phyloP scores from a whole-genome alignment of 2,329 filamentous ascomycete genomes.

The Colletotrichum melonis region DNA sequence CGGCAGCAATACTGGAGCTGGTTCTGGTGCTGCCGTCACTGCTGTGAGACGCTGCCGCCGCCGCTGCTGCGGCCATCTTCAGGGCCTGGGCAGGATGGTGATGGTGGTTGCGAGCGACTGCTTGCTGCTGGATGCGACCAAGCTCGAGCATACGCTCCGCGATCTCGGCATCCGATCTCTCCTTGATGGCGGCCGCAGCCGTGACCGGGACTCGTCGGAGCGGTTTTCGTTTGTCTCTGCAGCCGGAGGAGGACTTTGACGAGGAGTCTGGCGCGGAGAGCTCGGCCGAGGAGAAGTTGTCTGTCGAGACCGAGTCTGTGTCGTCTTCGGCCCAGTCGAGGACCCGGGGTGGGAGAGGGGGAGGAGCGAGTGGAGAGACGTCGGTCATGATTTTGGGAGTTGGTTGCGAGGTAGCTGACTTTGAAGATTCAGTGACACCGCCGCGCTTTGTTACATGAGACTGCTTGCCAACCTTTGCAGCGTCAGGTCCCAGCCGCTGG shows the following conservation, averaged over 20 bases:
- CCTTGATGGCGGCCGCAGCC: neutral
- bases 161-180: constrained; percentile 9
- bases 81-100: neutral
- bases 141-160: constrained; percentile 19
- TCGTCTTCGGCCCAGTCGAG: constrained; percentile 34
- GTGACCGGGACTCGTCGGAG: neutral
- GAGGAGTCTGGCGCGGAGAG: constrained; percentile 9
- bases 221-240: neutral
- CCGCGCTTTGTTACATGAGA: neutral
- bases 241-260: neutral
- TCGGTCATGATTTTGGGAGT: neutral
- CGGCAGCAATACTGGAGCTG: neutral
- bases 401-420: neutral
- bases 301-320: constrained; percentile 27
- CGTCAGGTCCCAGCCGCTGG: neutral
- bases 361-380: neutral
- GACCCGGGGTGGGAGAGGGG: neutral
- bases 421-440: neutral
- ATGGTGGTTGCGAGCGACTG: neutral
- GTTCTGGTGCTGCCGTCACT: too few relatives aligned
- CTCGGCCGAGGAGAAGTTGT: constrained; percentile 25
- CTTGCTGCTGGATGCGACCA: constrained; percentile 1
- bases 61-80: neutral
- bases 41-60: too few relatives aligned
- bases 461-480: neutral